Conservation (phyloP, 495 filamentous ascomycete species). For the Trichocladium antarcticum region DNA sequence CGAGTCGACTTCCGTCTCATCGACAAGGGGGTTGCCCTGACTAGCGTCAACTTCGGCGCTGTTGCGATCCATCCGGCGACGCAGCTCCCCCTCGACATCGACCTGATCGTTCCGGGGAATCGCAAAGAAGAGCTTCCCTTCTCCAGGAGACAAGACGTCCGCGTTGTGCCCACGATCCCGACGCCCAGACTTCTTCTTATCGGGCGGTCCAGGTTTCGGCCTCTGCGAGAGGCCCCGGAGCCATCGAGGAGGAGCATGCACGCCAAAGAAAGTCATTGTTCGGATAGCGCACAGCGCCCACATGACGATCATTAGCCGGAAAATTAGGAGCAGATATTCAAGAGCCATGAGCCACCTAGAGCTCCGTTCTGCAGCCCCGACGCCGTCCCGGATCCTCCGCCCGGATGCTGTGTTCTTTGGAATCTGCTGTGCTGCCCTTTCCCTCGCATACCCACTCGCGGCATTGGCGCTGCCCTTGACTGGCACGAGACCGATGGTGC, state of each 20-base stretch:
- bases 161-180: slow-evolving; percentile 4
- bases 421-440: slow-evolving; percentile 47
- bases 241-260: slow-evolving; percentile 52
- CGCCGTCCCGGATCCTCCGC: slow-evolving; percentile 46
- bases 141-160: slow-evolving; percentile 14
- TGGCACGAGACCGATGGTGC: slow-evolving; percentile 43
- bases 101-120: slow-evolving; percentile 49
- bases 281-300: slow-evolving; percentile 44
- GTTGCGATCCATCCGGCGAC: slow-evolving; percentile 39
- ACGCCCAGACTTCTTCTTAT: slow-evolving; percentile 37
- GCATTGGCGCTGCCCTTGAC: slow-evolving; percentile 35
- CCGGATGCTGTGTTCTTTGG: slow-evolving; percentile 34
- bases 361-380: slow-evolving; percentile 64
- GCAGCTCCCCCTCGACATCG: slow-evolving; percentile 68
- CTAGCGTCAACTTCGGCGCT: slow-evolving; percentile 8
- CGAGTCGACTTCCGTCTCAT: slow-evolving; percentile 58
- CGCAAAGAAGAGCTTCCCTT: slow-evolving; percentile 43
- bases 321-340: slow-evolving; percentile 63
- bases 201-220: slow-evolving; percentile 24
- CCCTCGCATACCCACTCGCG: slow-evolving; percentile 55
- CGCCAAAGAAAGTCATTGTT: slow-evolving; percentile 47
- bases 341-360: slow-evolving; percentile 61
- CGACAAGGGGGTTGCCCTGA: slow-evolving; percentile 11
- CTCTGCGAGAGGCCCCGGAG: slow-evolving; percentile 43
- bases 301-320: slow-evolving; percentile 51